phyloP scores from a whole-genome alignment of 1,284 basidiomycete genomes.

The Meira miltonrushii region DNA sequence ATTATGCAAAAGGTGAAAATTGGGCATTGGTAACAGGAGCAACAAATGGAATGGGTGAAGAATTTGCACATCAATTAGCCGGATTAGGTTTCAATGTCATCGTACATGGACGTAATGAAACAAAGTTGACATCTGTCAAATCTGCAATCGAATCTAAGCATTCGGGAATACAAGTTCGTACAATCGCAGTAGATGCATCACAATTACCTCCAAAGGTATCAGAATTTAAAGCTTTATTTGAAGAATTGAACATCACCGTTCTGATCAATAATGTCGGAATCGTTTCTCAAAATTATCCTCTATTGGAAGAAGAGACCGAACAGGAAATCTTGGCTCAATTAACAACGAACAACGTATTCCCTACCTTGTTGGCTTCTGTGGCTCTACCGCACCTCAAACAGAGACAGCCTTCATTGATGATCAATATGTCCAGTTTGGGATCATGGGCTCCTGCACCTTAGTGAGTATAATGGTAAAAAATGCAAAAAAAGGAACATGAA shows the following conservation, averaged over 20 bases:
- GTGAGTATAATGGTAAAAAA: slow-evolving; percentile 1
- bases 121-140: slow-evolving; percentile 15
- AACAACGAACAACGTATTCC: slow-evolving; percentile 14
- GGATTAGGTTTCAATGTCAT: slow-evolving; percentile 24
- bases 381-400: slow-evolving; percentile 15
- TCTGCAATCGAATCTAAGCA: slow-evolving; percentile 7
- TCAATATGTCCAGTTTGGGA: slow-evolving; percentile 19
- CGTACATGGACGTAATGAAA: slow-evolving; percentile 19
- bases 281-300: slow-evolving; percentile 8
- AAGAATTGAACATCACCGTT: slow-evolving; percentile 12
- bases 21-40: slow-evolving; percentile 20
- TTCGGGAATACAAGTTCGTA: slow-evolving; percentile 6
- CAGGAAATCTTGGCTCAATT: slow-evolving; percentile 11
- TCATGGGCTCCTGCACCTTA: slow-evolving; percentile 20
- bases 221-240: slow-evolving; percentile 8
- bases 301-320: slow-evolving; percentile 12
- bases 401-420: slow-evolving; percentile 15
- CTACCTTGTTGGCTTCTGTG: slow-evolving; percentile 9
- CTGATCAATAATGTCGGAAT: slow-evolving; percentile 19
- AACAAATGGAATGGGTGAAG: slow-evolving; percentile 24
- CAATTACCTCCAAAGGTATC: slow-evolving; percentile 8
- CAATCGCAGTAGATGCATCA: slow-evolving; percentile 12
- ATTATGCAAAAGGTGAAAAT: background rate
- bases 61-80: slow-evolving; percentile 20
- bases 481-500: background rate